Evolutionary conservation across 306 rosid species (phyloP).

Genomic region (Erythrophleum fordii): DNA sequence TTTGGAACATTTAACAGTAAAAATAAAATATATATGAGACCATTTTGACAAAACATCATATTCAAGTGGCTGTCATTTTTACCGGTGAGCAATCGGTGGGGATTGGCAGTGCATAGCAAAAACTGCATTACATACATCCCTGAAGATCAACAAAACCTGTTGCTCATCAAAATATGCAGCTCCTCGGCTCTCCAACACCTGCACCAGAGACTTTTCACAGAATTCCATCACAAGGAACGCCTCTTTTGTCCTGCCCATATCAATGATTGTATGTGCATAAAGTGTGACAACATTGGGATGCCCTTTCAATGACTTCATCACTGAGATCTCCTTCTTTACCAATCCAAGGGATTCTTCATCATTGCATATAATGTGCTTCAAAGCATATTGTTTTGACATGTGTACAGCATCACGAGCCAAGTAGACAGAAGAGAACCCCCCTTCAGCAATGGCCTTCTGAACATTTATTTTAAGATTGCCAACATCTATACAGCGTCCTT

Average conservation of each 20-base stretch:
- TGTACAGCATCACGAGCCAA: slow-evolving; percentile 81
- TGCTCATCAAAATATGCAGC: slow-evolving; percentile 82
- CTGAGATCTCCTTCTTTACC: slow-evolving; percentile 83
- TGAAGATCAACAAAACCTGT: slow-evolving; percentile 79
- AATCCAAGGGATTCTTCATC: slow-evolving; percentile 82
- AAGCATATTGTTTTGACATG: slow-evolving; percentile 87
- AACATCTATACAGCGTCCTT: slow-evolving; percentile 85
- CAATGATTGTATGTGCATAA: slow-evolving; percentile 74
- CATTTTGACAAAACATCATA: slow-evolving; percentile 17
- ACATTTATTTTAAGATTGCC: slow-evolving; percentile 82
- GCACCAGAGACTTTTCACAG: slow-evolving; percentile 88
- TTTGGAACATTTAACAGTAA: not conserved
- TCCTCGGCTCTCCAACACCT: slow-evolving; percentile 86
- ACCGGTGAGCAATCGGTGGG: slow-evolving; percentile 96
- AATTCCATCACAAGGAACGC: slow-evolving; percentile 92
- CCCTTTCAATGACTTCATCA: slow-evolving; percentile 78
- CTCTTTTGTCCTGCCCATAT: slow-evolving; percentile 93
- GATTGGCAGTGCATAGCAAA: slow-evolving; percentile 92
- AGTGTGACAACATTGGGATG: slow-evolving; percentile 92
- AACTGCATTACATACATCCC: slow-evolving; percentile 90
- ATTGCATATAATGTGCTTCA: slow-evolving; percentile 89
- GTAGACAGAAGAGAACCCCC: slow-evolving; percentile 96
- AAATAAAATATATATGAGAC: not conserved
- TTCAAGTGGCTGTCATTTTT: slow-evolving; percentile 33
- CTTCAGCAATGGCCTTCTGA: slow-evolving; percentile 84